A percentile compares a stretch with the other conserved stretches of the same genome.
These are phyloP conservation scores for Oemleria cerasiformis DNA, from an alignment of 306 rosid genomes.

Conservation along the genomic window DNA sequence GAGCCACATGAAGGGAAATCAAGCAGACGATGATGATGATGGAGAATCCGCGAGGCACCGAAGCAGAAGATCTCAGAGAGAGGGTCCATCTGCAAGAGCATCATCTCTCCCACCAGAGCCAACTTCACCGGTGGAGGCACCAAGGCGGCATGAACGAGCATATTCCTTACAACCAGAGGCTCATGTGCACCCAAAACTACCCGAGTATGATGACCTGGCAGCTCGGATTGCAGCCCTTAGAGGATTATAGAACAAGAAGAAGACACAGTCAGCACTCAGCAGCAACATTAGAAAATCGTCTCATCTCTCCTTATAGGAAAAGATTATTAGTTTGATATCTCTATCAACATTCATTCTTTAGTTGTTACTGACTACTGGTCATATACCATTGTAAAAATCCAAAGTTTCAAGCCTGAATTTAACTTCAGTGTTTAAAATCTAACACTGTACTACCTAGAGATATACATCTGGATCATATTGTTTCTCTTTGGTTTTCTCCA, in stretches of 20 bases:
- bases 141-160: slow-evolving; percentile 23
- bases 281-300: neutral
- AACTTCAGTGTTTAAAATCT: neutral
- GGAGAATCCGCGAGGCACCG: slow-evolving; percentile 14
- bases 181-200: slow-evolving; percentile 63
- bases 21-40: slow-evolving; percentile 13
- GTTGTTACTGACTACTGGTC: neutral
- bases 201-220: slow-evolving; percentile 68
- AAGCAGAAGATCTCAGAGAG: slow-evolving; percentile 16
- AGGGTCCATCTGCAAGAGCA: slow-evolving; percentile 24
- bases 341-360: neutral
- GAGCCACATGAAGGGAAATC: slow-evolving; percentile 11
- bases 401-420: neutral
- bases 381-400: neutral
- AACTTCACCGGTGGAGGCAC: slow-evolving; percentile 11
- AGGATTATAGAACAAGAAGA: slow-evolving; percentile 27
- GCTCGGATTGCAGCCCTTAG: slow-evolving; percentile 54
- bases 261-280: too few relatives aligned
- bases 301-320: neutral
- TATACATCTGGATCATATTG: neutral
- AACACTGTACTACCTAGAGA: neutral
- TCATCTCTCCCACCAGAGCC: slow-evolving; percentile 38
- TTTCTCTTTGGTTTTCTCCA: neutral
- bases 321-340: neutral
- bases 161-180: slow-evolving; percentile 40